Percentiles rank a stretch among this genome's conserved stretches.
Conservation (phyloP, 2,329 filamentous ascomycete genomes). For the Alternaria sp. region DNA sequence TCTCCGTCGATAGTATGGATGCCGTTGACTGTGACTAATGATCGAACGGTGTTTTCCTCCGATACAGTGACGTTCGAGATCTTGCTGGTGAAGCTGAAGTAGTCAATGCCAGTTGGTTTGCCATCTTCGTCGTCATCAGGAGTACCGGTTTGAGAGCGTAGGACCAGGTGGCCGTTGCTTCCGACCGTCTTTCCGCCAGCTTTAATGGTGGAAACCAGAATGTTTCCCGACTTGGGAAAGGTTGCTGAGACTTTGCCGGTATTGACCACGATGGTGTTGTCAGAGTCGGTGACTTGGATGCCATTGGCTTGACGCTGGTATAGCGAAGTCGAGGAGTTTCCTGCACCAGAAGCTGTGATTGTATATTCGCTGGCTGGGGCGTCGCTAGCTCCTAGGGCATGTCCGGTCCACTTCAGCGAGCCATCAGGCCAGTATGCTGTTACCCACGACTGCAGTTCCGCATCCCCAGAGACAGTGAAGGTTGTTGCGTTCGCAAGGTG, state of each 20-base stretch:
- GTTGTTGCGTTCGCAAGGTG: constrained; percentile 46
- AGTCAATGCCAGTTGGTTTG: constrained; percentile 47
- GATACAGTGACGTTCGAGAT: constrained; percentile 60
- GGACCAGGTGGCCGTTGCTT: constrained; percentile 53
- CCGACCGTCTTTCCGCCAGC: constrained; percentile 51
- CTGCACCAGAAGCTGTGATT: constrained; percentile 43
- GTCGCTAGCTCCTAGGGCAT: constrained; percentile 58
- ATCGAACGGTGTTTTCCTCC: constrained; percentile 50
- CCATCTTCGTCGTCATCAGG: constrained; percentile 49
- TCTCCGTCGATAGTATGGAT: constrained; percentile 39
- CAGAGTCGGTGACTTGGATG: constrained; percentile 33
- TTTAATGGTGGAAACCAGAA: constrained; percentile 38
- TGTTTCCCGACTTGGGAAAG: constrained; percentile 43
- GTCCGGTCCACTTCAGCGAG: constrained; percentile 67
- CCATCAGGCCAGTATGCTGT: constrained; percentile 67
- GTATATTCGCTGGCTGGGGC: constrained; percentile 53
- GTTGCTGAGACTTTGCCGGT: constrained; percentile 43
- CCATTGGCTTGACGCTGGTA: constrained; percentile 19
- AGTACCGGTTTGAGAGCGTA: constrained; percentile 60
- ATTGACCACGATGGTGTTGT: constrained; percentile 32
- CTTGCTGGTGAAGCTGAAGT: constrained; percentile 57
- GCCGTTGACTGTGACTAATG: constrained; percentile 57
- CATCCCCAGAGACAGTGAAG: constrained; percentile 38
- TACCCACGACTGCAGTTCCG: constrained; percentile 60
- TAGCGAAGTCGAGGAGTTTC: constrained; percentile 18